Conservation (phyloP, 805 yeast species). For the Pichia deserticola region DNA sequence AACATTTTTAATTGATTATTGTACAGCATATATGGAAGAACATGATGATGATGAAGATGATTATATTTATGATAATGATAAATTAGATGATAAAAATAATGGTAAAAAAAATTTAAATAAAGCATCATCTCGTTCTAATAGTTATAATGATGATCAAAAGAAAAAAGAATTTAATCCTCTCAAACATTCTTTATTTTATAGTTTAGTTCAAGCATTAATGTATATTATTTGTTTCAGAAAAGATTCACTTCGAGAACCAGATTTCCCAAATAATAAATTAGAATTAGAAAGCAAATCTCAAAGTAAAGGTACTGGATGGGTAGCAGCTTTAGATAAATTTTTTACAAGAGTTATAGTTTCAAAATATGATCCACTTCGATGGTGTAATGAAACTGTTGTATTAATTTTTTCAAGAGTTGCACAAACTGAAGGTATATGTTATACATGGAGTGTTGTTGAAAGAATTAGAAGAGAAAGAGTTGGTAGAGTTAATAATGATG, state of each 20-base stretch:
- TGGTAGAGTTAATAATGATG: constrained; percentile 7
- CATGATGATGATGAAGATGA: constrained; percentile 76
- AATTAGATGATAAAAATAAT: constrained; percentile 52
- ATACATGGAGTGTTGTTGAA: constrained; percentile 89
- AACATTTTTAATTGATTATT: constrained; percentile 78
- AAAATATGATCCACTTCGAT: constrained; percentile 87
- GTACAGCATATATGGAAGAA: constrained; percentile 71
- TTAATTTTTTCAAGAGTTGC: constrained; percentile 89
- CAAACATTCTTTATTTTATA: constrained; percentile 48
- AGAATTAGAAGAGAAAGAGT: constrained; percentile 72
- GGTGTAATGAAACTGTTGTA: constrained; percentile 90
- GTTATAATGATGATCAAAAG: neutral
- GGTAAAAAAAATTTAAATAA: constrained; percentile 12
- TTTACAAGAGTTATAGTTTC: constrained; percentile 81
- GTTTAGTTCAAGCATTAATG: constrained; percentile 82
- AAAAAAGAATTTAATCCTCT: constrained; percentile 6
- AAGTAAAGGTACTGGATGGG: constrained; percentile 47
- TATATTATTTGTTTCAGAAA: constrained; percentile 91
- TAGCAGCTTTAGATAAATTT: constrained; percentile 71
- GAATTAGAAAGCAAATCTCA: neutral
- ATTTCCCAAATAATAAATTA: constrained; percentile 9
- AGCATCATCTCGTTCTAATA: neutral
- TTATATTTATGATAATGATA: constrained; percentile 15
- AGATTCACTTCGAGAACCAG: constrained; percentile 35
- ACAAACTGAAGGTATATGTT: constrained; percentile 81